Percentiles rank a stretch among this genome's conserved stretches.
These are phyloP conservation scores for Madurella mycetomatis DNA, from an alignment of 2,329 filamentous ascomycete species.

Conservation along the genomic window DNA sequence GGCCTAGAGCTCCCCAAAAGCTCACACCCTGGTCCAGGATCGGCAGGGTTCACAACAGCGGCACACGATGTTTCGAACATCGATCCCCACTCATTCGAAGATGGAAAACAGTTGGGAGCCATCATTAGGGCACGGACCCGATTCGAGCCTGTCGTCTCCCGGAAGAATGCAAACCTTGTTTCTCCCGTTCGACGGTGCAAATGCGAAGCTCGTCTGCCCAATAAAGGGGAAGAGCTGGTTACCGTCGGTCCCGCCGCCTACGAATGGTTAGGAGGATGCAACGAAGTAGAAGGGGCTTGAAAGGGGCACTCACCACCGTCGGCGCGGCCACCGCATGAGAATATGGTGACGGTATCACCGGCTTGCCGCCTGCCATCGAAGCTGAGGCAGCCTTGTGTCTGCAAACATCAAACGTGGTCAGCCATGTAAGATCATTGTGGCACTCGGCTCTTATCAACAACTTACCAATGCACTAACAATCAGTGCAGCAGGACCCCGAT, in stretches of 20 bases:
- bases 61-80: not conserved
- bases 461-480: conserved; percentile 46
- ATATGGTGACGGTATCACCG: conserved; percentile 46
- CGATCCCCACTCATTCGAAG: conserved; percentile 17
- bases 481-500: conserved; percentile 31
- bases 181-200: conserved; percentile 42
- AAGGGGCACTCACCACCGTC: conserved; percentile 37
- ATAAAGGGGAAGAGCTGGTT: conserved; percentile 48
- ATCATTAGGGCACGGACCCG: conserved; percentile 30
- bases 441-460: not conserved
- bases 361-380: conserved; percentile 42
- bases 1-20: not conserved
- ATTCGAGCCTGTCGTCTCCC: conserved; percentile 30
- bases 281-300: not conserved
- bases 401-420: not conserved
- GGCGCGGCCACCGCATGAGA: conserved; percentile 50
- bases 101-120: conserved; percentile 31
- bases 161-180: conserved; percentile 42
- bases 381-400: conserved; percentile 45
- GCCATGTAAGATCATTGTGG: not conserved
- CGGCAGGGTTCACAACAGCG: not conserved
- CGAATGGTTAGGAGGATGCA: conserved; percentile 6
- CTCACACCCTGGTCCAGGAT: not conserved
- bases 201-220: conserved; percentile 38
- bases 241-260: conserved; percentile 42